phyloP scores from a whole-genome alignment of 2,329 filamentous ascomycete genomes.

The Neobulgaria alba region DNA sequence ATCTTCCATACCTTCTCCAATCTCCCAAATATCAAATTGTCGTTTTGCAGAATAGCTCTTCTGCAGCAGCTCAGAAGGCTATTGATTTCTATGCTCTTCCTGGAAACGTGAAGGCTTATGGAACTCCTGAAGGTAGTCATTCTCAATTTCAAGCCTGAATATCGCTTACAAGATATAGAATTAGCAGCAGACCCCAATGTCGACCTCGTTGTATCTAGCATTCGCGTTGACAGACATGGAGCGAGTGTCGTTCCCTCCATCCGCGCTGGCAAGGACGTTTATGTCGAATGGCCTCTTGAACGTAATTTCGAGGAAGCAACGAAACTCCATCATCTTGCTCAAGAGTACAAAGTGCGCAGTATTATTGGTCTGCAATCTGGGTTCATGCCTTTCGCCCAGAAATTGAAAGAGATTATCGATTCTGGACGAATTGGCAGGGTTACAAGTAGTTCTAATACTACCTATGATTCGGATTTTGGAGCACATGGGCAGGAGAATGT shows the following conservation, averaged over 20 bases:
- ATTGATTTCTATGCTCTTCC: constrained; percentile 32
- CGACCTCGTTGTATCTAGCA: constrained; percentile 38
- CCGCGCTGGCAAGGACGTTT: constrained; percentile 37
- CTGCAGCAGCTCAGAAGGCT: constrained; percentile 33
- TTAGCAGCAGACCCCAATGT: constrained; percentile 37
- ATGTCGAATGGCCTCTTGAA: constrained; percentile 41
- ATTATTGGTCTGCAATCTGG: constrained; percentile 38
- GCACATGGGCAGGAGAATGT: constrained; percentile 1
- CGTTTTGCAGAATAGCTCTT: constrained; percentile 38
- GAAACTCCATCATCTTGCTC: constrained; percentile 34
- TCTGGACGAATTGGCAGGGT: constrained; percentile 41
- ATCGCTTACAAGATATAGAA: constrained; percentile 12
- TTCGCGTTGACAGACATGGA: constrained; percentile 37
- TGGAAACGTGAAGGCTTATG: constrained; percentile 34
- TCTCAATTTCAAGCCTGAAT: neutral
- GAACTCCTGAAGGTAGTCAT: constrained; percentile 22
- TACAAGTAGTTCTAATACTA: constrained; percentile 30
- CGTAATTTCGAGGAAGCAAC: constrained; percentile 33
- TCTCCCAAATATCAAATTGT: constrained; percentile 33
- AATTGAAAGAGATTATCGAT: constrained; percentile 36
- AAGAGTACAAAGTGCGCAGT: constrained; percentile 33
- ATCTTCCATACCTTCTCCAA: constrained; percentile 36
- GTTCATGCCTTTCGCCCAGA: constrained; percentile 33
- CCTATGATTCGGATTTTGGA: neutral
- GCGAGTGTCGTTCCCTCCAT: constrained; percentile 34